phyloP scores from a whole-genome alignment of 768 basidiomycete genomes.

The Nidularia pulvinata region DNA sequence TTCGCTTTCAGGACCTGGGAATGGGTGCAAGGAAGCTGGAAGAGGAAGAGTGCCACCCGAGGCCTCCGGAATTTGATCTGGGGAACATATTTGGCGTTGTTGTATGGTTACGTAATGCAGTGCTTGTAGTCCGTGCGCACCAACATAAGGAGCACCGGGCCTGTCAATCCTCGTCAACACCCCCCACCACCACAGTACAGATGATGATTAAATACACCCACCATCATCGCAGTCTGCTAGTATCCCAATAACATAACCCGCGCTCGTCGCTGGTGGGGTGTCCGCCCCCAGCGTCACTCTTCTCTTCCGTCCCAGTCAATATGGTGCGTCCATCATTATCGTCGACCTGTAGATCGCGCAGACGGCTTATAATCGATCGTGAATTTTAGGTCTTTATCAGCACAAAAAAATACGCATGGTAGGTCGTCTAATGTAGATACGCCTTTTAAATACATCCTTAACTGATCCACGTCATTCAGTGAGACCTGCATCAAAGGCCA shows the following conservation, averaged over 20 bases:
- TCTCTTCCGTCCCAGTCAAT: too few relatives aligned
- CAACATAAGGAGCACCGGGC: constrained; percentile 32
- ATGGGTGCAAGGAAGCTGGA: neutral
- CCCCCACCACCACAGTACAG: constrained; percentile 27
- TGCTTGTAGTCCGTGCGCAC: constrained; percentile 37
- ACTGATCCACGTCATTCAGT: constrained; percentile 34
- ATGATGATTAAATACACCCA: constrained; percentile 46
- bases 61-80: neutral
- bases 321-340: constrained; percentile 37
- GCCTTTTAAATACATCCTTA: constrained; percentile 6
- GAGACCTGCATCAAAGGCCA: constrained; percentile 96
- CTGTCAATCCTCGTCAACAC: constrained; percentile 58
- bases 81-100: constrained; percentile 6
- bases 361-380: too few relatives aligned
- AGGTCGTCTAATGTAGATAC: constrained; percentile 5
- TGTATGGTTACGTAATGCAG: constrained; percentile 11
- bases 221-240: constrained; percentile 19
- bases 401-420: constrained; percentile 86
- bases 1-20: too few relatives aligned
- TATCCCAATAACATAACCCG: constrained; percentile 51
- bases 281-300: constrained; percentile 29
- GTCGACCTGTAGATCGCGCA: too few relatives aligned
- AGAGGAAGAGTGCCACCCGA: neutral
- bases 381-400: constrained; percentile 46
- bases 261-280: constrained; percentile 58